Evolutionary conservation across 1,284 basidiomycete genomes (phyloP).

Genomic region (Fomes fomentarius): DNA sequence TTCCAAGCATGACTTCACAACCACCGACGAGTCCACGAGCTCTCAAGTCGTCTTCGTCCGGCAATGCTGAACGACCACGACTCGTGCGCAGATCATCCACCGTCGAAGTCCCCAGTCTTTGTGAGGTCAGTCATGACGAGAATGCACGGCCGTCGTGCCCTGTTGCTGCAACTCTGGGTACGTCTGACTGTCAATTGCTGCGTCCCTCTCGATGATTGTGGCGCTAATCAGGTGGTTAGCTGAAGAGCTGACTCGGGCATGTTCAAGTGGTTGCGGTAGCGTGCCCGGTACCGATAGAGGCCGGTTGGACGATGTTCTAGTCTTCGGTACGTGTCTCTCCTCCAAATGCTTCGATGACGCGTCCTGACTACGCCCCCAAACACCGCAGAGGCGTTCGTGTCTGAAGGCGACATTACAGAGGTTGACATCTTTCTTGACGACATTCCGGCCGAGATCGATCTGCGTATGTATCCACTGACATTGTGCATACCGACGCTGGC

Average conservation of each 20-base stretch:
- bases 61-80: no score
- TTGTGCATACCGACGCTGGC: no score
- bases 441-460: neutral
- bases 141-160: neutral
- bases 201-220: neutral
- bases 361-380: neutral
- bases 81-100: no score
- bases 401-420: conserved; percentile 1
- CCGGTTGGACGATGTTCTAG: neutral
- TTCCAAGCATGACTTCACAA: neutral
- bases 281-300: neutral
- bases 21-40: no score
- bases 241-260: neutral
- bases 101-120: no score
- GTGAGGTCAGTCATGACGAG: neutral
- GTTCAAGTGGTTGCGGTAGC: neutral
- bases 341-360: no score
- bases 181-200: neutral
- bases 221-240: neutral
- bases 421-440: neutral
- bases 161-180: neutral
- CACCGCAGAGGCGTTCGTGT: neutral
- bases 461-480: neutral
- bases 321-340: neutral
- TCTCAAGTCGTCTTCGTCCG: no score